A percentile compares a stretch with the other conserved stretches of the same genome.
phyloP scores from a whole-genome alignment of 768 basidiomycete genomes.

The Tricholoma sp. region DNA sequence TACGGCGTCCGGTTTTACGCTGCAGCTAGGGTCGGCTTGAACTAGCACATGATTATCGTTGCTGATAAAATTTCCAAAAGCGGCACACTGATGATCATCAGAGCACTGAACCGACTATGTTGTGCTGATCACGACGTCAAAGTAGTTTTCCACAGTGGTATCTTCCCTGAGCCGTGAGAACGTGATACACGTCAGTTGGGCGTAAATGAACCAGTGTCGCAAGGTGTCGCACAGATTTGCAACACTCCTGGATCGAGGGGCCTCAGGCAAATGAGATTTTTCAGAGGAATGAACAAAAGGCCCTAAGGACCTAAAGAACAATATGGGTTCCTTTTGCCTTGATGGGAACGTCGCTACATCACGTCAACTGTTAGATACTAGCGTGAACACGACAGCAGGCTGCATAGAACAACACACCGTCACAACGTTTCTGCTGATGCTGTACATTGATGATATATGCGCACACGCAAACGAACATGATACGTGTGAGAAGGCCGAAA shows the following conservation, averaged over 20 bases:
- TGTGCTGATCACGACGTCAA: neutral
- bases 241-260: neutral
- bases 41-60: neutral
- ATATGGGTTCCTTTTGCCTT: neutral
- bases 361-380: neutral
- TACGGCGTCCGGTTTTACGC: neutral
- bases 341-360: neutral
- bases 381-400: neutral
- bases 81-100: neutral
- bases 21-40: neutral
- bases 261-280: neutral
- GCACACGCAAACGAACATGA: neutral
- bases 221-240: neutral
- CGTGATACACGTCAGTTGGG: too few species aligned
- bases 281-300: neutral
- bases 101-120: neutral
- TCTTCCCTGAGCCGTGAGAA: too few species aligned
- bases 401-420: neutral
- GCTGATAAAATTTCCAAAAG: neutral
- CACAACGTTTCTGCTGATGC: neutral
- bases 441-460: neutral
- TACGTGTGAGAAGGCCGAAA: neutral
- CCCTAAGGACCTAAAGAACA: neutral
- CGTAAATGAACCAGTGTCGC: too few species aligned
- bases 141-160: neutral